These are phyloP conservation scores for Nicotiana paniculata DNA, from an alignment of 257 asterid species.

Conservation along the genomic window DNA sequence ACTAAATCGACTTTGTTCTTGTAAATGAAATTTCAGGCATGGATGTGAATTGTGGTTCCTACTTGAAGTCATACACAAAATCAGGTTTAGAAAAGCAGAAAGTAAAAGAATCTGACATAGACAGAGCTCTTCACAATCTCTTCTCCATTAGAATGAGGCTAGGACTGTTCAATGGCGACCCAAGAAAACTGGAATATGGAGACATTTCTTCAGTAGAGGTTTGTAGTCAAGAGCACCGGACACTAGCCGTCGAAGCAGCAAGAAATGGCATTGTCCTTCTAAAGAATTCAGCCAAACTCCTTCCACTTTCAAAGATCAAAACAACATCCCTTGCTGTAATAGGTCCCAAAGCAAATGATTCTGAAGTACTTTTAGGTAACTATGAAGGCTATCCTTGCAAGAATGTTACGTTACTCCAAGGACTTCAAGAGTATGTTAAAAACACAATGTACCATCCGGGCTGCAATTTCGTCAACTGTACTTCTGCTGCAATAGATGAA, in stretches of 20 bases:
- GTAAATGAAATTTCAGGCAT: slow-evolving; percentile 35
- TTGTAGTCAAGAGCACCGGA: slow-evolving; percentile 46
- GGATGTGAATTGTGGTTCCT: slow-evolving; percentile 62
- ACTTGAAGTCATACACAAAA: slow-evolving; percentile 33
- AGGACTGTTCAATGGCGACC: slow-evolving; percentile 53
- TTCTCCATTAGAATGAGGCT: slow-evolving; percentile 58
- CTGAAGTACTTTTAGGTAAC: slow-evolving; percentile 33
- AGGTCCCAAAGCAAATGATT: slow-evolving; percentile 53
- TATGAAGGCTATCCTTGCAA: slow-evolving; percentile 62
- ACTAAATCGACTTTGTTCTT: not conserved
- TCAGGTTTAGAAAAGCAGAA: slow-evolving; percentile 42
- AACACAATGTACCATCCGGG: slow-evolving; percentile 29
- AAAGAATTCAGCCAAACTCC: slow-evolving; percentile 40
- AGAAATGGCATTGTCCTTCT: slow-evolving; percentile 57
- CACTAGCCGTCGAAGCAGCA: slow-evolving; percentile 57
- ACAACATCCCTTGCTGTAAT: slow-evolving; percentile 42
- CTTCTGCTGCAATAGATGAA: slow-evolving; percentile 24
- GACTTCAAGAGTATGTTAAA: slow-evolving; percentile 24
- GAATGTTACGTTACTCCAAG: slow-evolving; percentile 43
- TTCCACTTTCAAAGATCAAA: slow-evolving; percentile 42
- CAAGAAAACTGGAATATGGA: slow-evolving; percentile 34
- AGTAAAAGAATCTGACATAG: slow-evolving; percentile 35
- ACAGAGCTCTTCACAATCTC: slow-evolving; percentile 56
- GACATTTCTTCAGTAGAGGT: slow-evolving; percentile 26
- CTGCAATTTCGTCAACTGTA: slow-evolving; percentile 39